phyloP scores from a whole-genome alignment of 179 eudicot species.

The Carnegiea gigantea region DNA sequence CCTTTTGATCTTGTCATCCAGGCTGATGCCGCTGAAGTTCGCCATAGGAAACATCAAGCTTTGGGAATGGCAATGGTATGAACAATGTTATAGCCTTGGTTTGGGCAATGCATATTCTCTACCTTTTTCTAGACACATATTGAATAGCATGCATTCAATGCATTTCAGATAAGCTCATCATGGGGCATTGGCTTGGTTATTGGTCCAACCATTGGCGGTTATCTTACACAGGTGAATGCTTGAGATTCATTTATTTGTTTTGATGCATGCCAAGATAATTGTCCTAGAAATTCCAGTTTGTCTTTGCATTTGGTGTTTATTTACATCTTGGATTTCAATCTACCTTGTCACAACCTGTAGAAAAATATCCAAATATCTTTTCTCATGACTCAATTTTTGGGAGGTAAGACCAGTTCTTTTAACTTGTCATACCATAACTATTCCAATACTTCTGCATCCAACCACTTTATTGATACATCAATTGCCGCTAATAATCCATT shows the following conservation, averaged over 20 bases:
- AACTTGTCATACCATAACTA: too few species aligned
- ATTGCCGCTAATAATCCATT: too few species aligned
- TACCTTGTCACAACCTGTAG: constrained; percentile 52
- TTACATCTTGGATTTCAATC: neutral
- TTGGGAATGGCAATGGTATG: constrained; percentile 63
- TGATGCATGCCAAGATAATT: neutral
- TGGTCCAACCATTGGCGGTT: constrained; percentile 42
- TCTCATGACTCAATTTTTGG: constrained; percentile 60
- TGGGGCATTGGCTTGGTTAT: constrained; percentile 44
- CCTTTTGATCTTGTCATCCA: constrained; percentile 21
- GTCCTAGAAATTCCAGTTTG: neutral
- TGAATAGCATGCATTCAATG: constrained; percentile 12
- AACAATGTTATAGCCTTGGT: constrained; percentile 7
- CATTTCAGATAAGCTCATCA: constrained; percentile 33
- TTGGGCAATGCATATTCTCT: neutral
- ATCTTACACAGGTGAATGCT: constrained; percentile 36
- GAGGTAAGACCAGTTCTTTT: constrained; percentile 51
- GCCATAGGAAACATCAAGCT: constrained; percentile 61
- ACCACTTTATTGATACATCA: too few species aligned
- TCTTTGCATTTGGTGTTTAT: neutral
- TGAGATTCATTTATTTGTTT: neutral
- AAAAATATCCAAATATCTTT: constrained; percentile 53
- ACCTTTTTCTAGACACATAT: neutral
- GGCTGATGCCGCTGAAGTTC: constrained; percentile 66
- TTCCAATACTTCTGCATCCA: too few species aligned